A percentile compares a stretch with the other conserved stretches of the same genome.
These are phyloP conservation scores for Cordyceps pruinosa DNA, from an alignment of 2,329 filamentous ascomycete species.

Conservation along the genomic window DNA sequence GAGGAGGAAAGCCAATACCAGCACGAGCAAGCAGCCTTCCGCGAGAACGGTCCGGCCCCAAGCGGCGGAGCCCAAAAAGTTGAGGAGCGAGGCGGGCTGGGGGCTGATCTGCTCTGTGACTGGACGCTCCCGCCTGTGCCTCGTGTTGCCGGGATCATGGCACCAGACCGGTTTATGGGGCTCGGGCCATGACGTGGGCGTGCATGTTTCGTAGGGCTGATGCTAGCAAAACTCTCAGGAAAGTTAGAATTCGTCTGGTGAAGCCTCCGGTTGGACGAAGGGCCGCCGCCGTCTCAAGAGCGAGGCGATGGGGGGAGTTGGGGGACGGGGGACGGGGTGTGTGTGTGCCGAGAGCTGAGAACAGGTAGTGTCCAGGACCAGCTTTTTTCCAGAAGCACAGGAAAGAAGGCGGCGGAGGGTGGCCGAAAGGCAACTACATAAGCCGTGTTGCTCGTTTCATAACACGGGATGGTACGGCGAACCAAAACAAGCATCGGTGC, in stretches of 20 bases:
- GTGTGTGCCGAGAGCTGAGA: background rate
- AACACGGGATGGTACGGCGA: background rate
- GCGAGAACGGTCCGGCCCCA: background rate
- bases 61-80: constrained; percentile 1
- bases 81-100: background rate
- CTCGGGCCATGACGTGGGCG: constrained; percentile 2
- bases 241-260: constrained; percentile 1
- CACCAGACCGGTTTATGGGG: background rate
- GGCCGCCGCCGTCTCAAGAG: background rate
- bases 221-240: background rate
- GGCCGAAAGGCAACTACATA: background rate
- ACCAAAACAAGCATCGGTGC: background rate
- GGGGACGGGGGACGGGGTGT: background rate
- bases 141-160: constrained; percentile 13
- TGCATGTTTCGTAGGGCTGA: constrained; percentile 10
- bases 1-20: background rate
- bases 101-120: constrained; percentile 3
- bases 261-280: constrained; percentile 7
- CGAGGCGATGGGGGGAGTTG: too few species aligned
- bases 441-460: background rate
- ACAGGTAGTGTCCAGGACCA: background rate
- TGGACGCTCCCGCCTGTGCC: background rate
- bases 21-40: background rate
- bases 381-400: background rate
- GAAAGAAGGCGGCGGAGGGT: background rate